Evolutionary conservation across 441 rosid genomes (phyloP).

Genomic region (Croton setiger): DNA sequence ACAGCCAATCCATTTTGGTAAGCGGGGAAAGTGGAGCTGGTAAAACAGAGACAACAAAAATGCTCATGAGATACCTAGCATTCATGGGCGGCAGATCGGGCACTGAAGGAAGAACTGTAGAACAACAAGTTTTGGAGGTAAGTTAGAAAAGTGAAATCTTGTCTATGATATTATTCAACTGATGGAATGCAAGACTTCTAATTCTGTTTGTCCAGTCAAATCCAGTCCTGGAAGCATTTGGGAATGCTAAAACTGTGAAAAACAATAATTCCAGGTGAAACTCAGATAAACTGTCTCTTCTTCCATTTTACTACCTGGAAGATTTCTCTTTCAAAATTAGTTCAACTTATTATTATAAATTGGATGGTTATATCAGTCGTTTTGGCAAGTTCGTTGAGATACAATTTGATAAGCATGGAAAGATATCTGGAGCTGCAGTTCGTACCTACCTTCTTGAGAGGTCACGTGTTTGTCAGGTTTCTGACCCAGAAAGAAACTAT

Average conservation of each 20-base stretch:
- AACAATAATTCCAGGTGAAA: conserved; percentile 72
- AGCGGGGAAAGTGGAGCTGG: conserved; percentile 87
- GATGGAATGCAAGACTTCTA: conserved; percentile 7
- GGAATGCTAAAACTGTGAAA: conserved; percentile 74
- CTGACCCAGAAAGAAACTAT: conserved; percentile 72
- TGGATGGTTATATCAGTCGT: conserved; percentile 40
- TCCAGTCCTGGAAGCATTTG: conserved; percentile 81
- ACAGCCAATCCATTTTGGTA: conserved; percentile 67
- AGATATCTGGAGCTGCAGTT: conserved; percentile 75
- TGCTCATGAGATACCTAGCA: conserved; percentile 85
- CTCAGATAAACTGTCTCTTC: background rate
- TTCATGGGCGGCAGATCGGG: conserved; percentile 67
- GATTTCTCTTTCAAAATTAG: background rate
- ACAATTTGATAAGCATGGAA: conserved; percentile 73
- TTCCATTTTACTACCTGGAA: background rate
- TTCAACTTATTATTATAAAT: conserved; percentile 8
- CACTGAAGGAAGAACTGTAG: conserved; percentile 70
- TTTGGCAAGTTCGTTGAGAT: conserved; percentile 87
- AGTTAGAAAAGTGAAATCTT: conserved; percentile 14
- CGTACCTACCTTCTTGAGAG: conserved; percentile 73
- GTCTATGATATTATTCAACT: conserved; percentile 9
- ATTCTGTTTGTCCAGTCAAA: conserved; percentile 46
- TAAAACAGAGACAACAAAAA: conserved; percentile 73
- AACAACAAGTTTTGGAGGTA: conserved; percentile 78
- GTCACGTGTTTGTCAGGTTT: conserved; percentile 73